phyloP scores from a whole-genome alignment of 2,329 filamentous ascomycete genomes.

The Tolypocladium sp. region DNA sequence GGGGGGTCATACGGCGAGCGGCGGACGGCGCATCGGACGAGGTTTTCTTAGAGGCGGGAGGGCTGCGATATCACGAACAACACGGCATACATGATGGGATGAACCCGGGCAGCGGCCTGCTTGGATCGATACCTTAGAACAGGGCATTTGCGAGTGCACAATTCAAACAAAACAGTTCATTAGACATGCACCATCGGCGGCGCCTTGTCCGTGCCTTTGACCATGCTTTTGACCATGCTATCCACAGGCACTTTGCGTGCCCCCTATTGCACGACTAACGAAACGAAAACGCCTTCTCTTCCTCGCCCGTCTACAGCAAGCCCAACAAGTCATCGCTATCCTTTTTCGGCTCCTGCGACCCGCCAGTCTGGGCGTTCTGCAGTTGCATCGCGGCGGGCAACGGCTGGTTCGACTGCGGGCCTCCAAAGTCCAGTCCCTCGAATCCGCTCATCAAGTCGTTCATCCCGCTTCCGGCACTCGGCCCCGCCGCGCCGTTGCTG shows the following conservation, averaged over 20 bases:
- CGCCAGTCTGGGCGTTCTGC: constrained; percentile 22
- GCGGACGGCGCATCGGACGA: neutral
- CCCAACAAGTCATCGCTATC: constrained; percentile 51
- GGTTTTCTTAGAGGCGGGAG: neutral
- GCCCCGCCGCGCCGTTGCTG: constrained; percentile 22
- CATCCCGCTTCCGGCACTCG: constrained; percentile 48
- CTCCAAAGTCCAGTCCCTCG: constrained; percentile 66
- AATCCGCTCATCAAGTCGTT: constrained; percentile 90
- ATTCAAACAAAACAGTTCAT: neutral
- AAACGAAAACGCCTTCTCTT: neutral
- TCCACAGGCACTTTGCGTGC: neutral
- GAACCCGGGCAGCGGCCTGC: neutral
- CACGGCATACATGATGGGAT: neutral
- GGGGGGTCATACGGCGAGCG: neutral
- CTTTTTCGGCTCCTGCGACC: constrained; percentile 39
- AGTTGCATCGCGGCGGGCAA: constrained; percentile 55
- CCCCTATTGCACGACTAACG: neutral
- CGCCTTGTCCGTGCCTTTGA: neutral
- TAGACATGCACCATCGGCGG: neutral
- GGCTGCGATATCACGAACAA: neutral
- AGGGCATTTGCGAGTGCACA: neutral
- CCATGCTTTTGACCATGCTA: neutral
- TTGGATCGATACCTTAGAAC: neutral
- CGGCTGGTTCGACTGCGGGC: constrained; percentile 44
- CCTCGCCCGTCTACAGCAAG: constrained; percentile 23